Evolutionary conservation across 768 basidiomycete genomes (phyloP).

Genomic region (Butyriboletus loyo): DNA sequence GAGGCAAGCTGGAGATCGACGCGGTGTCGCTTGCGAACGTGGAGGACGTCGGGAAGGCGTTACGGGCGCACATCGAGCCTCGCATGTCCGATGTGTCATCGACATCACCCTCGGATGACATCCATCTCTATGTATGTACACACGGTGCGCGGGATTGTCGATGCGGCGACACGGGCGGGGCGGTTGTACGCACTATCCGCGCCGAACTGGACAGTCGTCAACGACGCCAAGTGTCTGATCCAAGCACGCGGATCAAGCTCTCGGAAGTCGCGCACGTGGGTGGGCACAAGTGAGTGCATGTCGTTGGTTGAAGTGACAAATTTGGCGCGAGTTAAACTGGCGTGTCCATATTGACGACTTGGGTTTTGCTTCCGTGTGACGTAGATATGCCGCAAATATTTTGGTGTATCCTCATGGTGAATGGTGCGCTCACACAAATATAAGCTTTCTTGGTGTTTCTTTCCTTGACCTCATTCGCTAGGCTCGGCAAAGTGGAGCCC

Average conservation of each 20-base stretch:
- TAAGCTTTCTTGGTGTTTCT: not conserved
- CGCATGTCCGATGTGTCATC: slow-evolving; percentile 17
- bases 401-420: slow-evolving; percentile 70
- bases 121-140: slow-evolving; percentile 70
- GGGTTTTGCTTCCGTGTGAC: not conserved
- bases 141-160: slow-evolving; percentile 78
- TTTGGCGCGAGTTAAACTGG: not conserved
- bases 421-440: slow-evolving; percentile 45
- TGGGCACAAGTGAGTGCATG: slow-evolving; percentile 66
- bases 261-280: slow-evolving; percentile 78
- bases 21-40: slow-evolving; percentile 47
- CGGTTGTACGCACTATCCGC: slow-evolving; percentile 51
- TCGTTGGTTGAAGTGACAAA: not conserved
- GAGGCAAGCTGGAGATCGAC: slow-evolving; percentile 50
- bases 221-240: slow-evolving; percentile 24
- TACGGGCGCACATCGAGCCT: slow-evolving; percentile 34
- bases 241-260: slow-evolving; percentile 40
- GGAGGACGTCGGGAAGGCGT: slow-evolving; percentile 39
- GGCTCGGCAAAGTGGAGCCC: slow-evolving; percentile 62
- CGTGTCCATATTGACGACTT: not conserved
- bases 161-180: slow-evolving; percentile 64
- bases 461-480: slow-evolving; percentile 23
- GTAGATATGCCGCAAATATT: slow-evolving; percentile 66
- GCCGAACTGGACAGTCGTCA: slow-evolving; percentile 47
- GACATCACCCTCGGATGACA: slow-evolving; percentile 15